These are phyloP conservation scores for Nakazawaea populi DNA, from an alignment of 805 yeast genomes.

Conservation along the genomic window DNA sequence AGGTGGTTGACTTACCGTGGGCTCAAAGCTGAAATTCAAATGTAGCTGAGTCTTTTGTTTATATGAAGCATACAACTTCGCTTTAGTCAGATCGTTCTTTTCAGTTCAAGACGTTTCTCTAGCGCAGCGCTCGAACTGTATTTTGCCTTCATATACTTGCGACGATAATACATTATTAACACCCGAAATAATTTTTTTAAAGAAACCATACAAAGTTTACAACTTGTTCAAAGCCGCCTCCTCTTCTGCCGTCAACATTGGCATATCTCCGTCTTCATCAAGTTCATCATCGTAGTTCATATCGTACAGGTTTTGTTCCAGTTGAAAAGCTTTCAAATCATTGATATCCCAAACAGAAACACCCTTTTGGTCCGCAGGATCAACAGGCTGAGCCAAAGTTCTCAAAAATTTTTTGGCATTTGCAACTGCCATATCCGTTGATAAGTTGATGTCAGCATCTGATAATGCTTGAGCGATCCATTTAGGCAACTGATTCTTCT, in stretches of 20 bases:
- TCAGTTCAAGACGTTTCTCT: no score
- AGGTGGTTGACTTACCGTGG: no score
- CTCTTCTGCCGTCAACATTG: conserved; percentile 14
- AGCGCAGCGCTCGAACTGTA: no score
- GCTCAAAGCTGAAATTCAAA: no score
- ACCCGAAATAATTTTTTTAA: not conserved
- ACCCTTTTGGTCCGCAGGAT: conserved; percentile 88
- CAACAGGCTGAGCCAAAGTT: conserved; percentile 89
- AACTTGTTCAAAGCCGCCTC: conserved; percentile 13
- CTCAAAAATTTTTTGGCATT: conserved; percentile 88
- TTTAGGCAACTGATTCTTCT: conserved; percentile 84
- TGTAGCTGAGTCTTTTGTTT: no score
- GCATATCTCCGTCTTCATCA: conserved; percentile 32
- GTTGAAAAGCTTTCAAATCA: conserved; percentile 56
- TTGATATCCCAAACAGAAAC: conserved; percentile 87
- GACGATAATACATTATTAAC: no score
- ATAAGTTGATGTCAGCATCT: conserved; percentile 86
- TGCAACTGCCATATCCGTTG: conserved; percentile 97
- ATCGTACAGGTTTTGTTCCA: conserved; percentile 32
- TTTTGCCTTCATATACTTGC: no score
- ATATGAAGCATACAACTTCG: no score
- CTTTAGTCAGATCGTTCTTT: no score
- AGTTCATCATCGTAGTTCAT: conserved; percentile 29
- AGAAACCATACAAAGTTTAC: not conserved
- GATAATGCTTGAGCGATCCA: conserved; percentile 94